Percentiles rank a stretch among this genome's conserved stretches.
phyloP scores from a whole-genome alignment of 1,284 basidiomycete genomes.

The Austropuccinia psidii region DNA sequence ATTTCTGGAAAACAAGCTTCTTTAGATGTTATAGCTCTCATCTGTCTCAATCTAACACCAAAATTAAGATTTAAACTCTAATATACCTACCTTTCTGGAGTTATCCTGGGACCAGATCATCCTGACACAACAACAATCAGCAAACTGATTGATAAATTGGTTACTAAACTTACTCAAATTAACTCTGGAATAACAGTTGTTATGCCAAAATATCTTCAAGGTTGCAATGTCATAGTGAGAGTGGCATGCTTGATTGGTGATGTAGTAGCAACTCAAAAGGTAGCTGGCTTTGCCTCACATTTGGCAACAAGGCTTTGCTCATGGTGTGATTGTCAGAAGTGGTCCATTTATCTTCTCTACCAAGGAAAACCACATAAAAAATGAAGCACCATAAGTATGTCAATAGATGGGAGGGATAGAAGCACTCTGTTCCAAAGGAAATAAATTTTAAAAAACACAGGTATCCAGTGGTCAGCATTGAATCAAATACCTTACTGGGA shows the following conservation, averaged over 20 bases:
- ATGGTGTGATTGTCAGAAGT: background rate
- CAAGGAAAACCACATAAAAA: too few species aligned
- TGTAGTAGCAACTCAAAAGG: slow-evolving; percentile 20
- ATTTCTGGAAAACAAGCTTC: background rate
- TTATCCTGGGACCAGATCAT: background rate
- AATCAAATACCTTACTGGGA: slow-evolving; percentile 1
- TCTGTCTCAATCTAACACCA: slow-evolving; percentile 3
- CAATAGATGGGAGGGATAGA: background rate
- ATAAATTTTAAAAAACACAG: background rate
- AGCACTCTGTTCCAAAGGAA: background rate
- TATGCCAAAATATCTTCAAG: background rate
- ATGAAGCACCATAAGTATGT: too few species aligned
- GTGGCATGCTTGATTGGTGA: background rate
- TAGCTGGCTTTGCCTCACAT: slow-evolving; percentile 20
- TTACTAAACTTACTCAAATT: background rate
- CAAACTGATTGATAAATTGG: background rate
- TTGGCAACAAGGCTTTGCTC: background rate
- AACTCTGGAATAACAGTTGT: background rate
- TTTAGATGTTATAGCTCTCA: background rate
- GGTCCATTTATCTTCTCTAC: too few species aligned
- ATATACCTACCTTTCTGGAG: background rate
- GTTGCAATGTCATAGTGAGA: background rate
- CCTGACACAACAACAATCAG: slow-evolving; percentile 4
- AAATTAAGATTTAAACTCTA: background rate
- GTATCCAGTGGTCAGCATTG: background rate